A percentile compares a stretch with the other conserved stretches of the same genome.
phyloP scores from a whole-genome alignment of 2,329 filamentous ascomycete species.

The Pyrenophora teres region DNA sequence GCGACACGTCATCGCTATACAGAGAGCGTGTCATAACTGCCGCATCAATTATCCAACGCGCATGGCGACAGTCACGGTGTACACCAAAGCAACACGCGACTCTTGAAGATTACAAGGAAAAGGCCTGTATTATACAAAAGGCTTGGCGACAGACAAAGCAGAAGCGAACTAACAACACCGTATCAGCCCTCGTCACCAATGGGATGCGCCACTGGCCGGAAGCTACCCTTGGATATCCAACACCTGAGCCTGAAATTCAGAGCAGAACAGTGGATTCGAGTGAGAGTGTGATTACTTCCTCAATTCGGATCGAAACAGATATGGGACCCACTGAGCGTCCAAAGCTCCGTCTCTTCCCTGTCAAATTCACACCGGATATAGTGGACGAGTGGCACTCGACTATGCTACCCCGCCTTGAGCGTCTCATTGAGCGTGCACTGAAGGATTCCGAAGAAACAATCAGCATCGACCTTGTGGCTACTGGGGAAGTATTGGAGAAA shows the following conservation, averaged over 20 bases:
- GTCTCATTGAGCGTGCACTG: constrained; percentile 71
- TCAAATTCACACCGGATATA: constrained; percentile 64
- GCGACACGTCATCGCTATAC: constrained; percentile 29
- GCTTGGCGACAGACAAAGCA: constrained; percentile 45
- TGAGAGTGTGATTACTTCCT: constrained; percentile 33
- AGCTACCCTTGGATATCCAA: constrained; percentile 41
- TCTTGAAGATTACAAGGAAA: constrained; percentile 47
- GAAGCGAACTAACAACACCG: constrained; percentile 33
- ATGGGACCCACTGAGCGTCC: constrained; percentile 31
- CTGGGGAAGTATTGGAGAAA: constrained; percentile 69
- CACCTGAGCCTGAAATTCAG: constrained; percentile 37
- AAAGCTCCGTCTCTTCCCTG: constrained; percentile 47
- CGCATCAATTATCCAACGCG: constrained; percentile 43
- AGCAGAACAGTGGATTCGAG: constrained; percentile 25
- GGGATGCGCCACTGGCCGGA: constrained; percentile 43
- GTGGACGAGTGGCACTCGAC: constrained; percentile 73
- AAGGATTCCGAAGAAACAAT: constrained; percentile 75
- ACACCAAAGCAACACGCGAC: constrained; percentile 22
- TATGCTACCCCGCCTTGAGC: constrained; percentile 74
- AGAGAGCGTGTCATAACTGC: constrained; percentile 36
- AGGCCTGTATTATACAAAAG: constrained; percentile 46
- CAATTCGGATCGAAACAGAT: constrained; percentile 43
- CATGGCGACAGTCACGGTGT: constrained; percentile 37
- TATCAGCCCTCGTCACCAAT: constrained; percentile 39
- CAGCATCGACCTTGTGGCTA: constrained; percentile 75